A percentile compares a stretch with the other conserved stretches of the same genome.
Conservation (phyloP, 164 flowering plant genomes). For the Berberis thunbergii region DNA sequence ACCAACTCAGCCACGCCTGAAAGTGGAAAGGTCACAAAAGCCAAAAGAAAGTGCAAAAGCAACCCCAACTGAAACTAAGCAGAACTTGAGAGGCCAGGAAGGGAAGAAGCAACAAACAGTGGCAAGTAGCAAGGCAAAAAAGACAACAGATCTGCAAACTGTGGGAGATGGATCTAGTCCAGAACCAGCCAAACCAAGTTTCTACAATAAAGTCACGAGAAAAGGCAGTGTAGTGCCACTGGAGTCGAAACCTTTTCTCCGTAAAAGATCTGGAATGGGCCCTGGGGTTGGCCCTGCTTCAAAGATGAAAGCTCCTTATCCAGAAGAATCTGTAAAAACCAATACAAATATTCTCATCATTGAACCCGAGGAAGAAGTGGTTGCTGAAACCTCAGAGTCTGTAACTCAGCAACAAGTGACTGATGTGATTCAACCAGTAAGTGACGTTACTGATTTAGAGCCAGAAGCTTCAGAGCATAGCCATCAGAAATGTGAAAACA, state of each 20-base stretch:
- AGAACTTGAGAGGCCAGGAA: slow-evolving; percentile 21
- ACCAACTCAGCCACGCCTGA: slow-evolving; percentile 30
- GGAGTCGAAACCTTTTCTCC: slow-evolving; percentile 66
- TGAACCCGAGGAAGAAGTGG: slow-evolving; percentile 17
- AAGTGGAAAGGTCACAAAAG: slow-evolving; percentile 32
- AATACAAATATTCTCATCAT: slow-evolving; percentile 12
- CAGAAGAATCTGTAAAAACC: slow-evolving; percentile 27
- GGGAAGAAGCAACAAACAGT: slow-evolving; percentile 31
- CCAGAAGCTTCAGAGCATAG: slow-evolving; percentile 23
- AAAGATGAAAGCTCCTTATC: slow-evolving; percentile 30
- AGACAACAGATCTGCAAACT: slow-evolving; percentile 24
- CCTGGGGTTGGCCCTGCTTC: slow-evolving; percentile 26
- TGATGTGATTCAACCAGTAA: slow-evolving; percentile 9
- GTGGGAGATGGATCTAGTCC: slow-evolving; percentile 28
- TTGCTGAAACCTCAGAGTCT: slow-evolving; percentile 16
- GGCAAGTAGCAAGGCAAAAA: slow-evolving; percentile 29
- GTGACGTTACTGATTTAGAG: slow-evolving; percentile 18
- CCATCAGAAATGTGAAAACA: slow-evolving; percentile 21
- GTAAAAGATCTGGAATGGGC: slow-evolving; percentile 45
- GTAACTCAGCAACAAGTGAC: slow-evolving; percentile 23
- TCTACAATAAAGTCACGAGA: slow-evolving; percentile 54
- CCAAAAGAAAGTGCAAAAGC: slow-evolving; percentile 28
- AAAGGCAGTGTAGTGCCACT: slow-evolving; percentile 83
- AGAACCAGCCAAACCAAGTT: slow-evolving; percentile 42
- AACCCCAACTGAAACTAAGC: slow-evolving; percentile 18